Percentiles rank a stretch among this genome's conserved stretches.
Evolutionary conservation across 345 rosid genomes (phyloP).

Genomic region (Salix koriyanagi): DNA sequence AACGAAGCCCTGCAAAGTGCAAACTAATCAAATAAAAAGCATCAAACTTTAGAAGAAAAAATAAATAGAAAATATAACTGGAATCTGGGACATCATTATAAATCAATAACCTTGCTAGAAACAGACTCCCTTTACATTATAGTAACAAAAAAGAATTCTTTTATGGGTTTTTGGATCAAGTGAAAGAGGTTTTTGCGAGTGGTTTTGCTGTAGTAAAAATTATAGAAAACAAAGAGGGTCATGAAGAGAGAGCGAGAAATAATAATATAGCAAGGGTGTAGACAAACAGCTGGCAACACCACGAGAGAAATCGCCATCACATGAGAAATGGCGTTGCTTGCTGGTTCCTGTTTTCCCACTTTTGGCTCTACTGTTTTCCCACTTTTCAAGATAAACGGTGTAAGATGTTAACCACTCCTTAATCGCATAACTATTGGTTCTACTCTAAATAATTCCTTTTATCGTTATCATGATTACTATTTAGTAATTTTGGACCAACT

Average conservation of each 20-base stretch:
- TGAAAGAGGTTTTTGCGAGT: not conserved
- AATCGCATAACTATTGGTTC: not conserved
- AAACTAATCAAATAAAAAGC: not conserved
- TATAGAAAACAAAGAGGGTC: not conserved
- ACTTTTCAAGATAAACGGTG: not conserved
- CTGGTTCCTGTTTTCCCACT: not conserved
- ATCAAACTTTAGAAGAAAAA: not conserved
- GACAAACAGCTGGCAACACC: constrained; percentile 11
- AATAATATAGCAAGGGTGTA: not conserved
- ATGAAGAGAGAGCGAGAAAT: not conserved
- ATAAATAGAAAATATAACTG: not conserved
- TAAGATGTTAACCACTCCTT: not conserved
- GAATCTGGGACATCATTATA: not conserved
- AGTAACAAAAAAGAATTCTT: not conserved
- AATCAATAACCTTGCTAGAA: not conserved
- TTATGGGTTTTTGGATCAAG: constrained; percentile 4
- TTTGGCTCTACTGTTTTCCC: not conserved
- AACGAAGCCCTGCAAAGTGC: not conserved
- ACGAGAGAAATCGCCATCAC: not conserved
- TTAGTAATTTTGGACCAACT: too few species aligned
- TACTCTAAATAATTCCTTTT: not conserved
- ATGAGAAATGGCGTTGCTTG: not conserved
- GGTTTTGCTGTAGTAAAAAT: not conserved
- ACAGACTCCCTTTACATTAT: not conserved
- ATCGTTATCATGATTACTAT: not conserved